Percentiles rank a stretch among this genome's conserved stretches.
Conservation (phyloP, 2,329 filamentous ascomycete species). For the Incumbomyces delicatus region DNA sequence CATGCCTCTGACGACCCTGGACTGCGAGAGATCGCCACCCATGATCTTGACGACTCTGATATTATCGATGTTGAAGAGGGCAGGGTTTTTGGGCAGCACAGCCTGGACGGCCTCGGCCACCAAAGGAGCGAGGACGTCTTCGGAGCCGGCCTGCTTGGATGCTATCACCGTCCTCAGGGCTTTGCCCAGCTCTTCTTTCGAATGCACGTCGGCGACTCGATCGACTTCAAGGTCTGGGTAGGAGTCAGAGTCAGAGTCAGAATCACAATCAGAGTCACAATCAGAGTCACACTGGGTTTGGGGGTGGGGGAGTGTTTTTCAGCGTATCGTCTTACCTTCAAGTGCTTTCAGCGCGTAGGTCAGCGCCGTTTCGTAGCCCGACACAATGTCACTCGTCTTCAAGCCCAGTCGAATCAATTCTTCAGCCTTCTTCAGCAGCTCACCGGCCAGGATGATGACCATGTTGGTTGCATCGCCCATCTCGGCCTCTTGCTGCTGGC, state of each 20-base stretch:
- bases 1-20: conserved; percentile 92
- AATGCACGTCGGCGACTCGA: conserved; percentile 74
- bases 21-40: conserved; percentile 91
- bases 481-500: conserved; percentile 96
- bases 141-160: conserved; percentile 90
- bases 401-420: conserved; percentile 92
- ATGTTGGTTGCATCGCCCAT: conserved; percentile 98
- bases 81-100: conserved; percentile 88
- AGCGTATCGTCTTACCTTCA: conserved; percentile 50
- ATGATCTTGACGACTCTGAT: conserved; percentile 99
- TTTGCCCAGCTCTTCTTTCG: conserved; percentile 79
- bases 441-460: conserved; percentile 90
- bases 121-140: conserved; percentile 75
- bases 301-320: too few relatives aligned
- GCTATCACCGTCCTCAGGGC: conserved; percentile 90
- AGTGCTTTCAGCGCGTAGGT: conserved; percentile 74
- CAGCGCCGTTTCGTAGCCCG: conserved; percentile 91
- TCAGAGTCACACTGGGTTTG: too few relatives aligned
- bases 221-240: conserved; percentile 72
- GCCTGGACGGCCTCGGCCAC: conserved; percentile 77
- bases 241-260: conserved; percentile 12
- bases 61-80: conserved; percentile 98
- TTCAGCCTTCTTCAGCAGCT: conserved; percentile 93
- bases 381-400: conserved; percentile 95
- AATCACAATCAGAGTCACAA: neutral